Evolutionary conservation across 2,329 filamentous ascomycete genomes (phyloP), one percentile per base, ranked within the genome.

Genomic region (Dichotomopilus funicola): DNA sequence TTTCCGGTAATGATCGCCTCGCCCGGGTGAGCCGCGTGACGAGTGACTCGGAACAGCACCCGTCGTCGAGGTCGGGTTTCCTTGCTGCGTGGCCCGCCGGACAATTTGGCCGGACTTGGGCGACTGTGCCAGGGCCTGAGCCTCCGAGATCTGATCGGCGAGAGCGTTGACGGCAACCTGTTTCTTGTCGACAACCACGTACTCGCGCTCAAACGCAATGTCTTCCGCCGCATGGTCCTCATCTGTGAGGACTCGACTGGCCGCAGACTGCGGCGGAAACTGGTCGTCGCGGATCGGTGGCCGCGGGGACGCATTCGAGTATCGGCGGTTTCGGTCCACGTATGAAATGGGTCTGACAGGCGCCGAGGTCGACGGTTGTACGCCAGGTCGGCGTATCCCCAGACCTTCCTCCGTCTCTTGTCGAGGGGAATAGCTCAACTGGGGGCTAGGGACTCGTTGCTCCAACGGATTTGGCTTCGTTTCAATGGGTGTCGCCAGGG

Each of bases 161-260:
- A 99, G 87, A 2, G 94, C 94, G 69, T 99, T 97, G 50, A 99
- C 92, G 70, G 97, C 92, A 9, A 99, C 91, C 19, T 91, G 88
- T 61, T 87, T 85, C 75, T 96, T 96, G 73, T 99, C 94, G 10
- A 99, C 89, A 33, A 97, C 79, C 19, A 99, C 92, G 65, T 97
- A 99, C 62, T 97, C 94, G 61, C 92, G 84, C 68, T 96, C 91
- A 64, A 95, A 88, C 1, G 88, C 88, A 49, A 95, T 85, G 61
- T 97, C 92, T 64, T 95, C 89, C 2, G 89, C 90, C 3, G 86
- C 87, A 67, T 77, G 82, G 65, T 87, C 85, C 57, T 84, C 83
- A 61, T 87, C 86, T 55, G 72, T 71, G 8, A 60, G 49, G 3
- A 19, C 68, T 62, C 49, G 50, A 31, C 42, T 43, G 6, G 35